Evolutionary conservation across 2,329 filamentous ascomycete genomes (phyloP).

Genomic region (Ceratocystis destructans): DNA sequence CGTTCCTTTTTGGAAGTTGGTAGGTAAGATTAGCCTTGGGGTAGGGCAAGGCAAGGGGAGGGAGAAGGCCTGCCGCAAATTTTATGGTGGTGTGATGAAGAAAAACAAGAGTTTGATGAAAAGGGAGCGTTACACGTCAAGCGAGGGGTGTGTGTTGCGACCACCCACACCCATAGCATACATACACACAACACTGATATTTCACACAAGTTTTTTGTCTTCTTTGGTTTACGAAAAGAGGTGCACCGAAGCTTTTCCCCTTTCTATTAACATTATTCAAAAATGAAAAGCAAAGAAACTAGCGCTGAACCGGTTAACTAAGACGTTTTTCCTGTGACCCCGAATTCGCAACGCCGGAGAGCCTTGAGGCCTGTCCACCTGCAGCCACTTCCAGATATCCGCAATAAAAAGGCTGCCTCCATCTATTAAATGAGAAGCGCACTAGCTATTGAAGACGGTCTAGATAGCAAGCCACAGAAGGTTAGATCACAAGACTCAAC

Average conservation of each 20-base stretch:
- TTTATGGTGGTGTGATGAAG: neutral
- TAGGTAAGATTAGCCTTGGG: neutral
- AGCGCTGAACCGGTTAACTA: constrained; percentile 3
- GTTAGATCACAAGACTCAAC: neutral
- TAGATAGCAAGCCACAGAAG: neutral
- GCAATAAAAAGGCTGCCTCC: neutral
- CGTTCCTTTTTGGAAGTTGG: neutral
- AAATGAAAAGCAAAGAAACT: neutral
- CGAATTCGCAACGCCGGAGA: constrained; percentile 1
- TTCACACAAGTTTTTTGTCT: neutral
- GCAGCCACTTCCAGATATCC: neutral
- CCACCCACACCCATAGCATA: too few species aligned
- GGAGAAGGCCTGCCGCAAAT: neutral
- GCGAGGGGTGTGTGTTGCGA: too few species aligned
- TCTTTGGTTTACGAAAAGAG: neutral
- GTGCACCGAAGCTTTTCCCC: neutral
- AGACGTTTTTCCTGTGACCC: constrained; percentile 5
- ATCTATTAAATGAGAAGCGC: neutral
- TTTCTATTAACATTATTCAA: neutral
- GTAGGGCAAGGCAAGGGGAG: neutral
- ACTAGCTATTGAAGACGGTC: neutral
- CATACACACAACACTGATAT: too few species aligned
- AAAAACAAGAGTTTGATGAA: too few species aligned
- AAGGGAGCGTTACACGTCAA: too few species aligned
- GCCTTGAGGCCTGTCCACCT: neutral